Percentiles rank a stretch among this genome's conserved stretches.
Conservation (phyloP, 805 yeast genomes). For the Ogataea naganishii region DNA sequence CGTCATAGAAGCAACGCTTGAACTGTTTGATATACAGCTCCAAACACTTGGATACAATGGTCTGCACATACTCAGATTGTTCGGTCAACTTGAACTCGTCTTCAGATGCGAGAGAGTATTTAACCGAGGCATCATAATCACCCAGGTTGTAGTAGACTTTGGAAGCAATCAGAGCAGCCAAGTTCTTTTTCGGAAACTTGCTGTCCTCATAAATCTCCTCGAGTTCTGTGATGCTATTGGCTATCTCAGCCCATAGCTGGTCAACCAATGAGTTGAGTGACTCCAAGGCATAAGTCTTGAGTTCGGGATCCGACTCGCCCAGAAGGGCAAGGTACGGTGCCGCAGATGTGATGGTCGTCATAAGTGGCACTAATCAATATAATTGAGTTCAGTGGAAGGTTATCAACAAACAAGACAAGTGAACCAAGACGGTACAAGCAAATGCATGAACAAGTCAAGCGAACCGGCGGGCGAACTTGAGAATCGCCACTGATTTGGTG, state of each 20-base stretch:
- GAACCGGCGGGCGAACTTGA: too few relatives aligned
- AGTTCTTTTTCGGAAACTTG: slow-evolving; percentile 53
- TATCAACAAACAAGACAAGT: too few relatives aligned
- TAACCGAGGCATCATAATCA: slow-evolving; percentile 85
- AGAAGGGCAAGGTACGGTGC: slow-evolving; percentile 87
- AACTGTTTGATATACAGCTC: slow-evolving; percentile 64
- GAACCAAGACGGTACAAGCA: too few relatives aligned
- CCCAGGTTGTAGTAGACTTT: slow-evolving; percentile 89
- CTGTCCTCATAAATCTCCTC: slow-evolving; percentile 89
- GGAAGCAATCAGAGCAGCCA: slow-evolving; percentile 90
- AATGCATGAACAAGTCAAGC: too few relatives aligned
- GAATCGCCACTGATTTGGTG: too few relatives aligned
- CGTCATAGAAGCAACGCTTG: slow-evolving; percentile 28
- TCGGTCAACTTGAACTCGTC: slow-evolving; percentile 67
- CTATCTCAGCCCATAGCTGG: slow-evolving; percentile 95
- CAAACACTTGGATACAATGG: slow-evolving; percentile 89
- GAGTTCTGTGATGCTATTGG: slow-evolving; percentile 78
- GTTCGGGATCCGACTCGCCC: slow-evolving; percentile 67
- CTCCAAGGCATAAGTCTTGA: slow-evolving; percentile 78
- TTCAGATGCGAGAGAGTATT: slow-evolving; percentile 81
- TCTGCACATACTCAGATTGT: slow-evolving; percentile 80
- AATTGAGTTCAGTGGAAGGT: too few relatives aligned
- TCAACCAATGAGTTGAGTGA: slow-evolving; percentile 78
- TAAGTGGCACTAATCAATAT: too few relatives aligned
- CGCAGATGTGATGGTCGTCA: slow-evolving; percentile 53